Percentiles rank a stretch among this genome's conserved stretches.
phyloP scores from a whole-genome alignment of 148 eudicot species.

The Mesembryanthemum crystallinum region DNA sequence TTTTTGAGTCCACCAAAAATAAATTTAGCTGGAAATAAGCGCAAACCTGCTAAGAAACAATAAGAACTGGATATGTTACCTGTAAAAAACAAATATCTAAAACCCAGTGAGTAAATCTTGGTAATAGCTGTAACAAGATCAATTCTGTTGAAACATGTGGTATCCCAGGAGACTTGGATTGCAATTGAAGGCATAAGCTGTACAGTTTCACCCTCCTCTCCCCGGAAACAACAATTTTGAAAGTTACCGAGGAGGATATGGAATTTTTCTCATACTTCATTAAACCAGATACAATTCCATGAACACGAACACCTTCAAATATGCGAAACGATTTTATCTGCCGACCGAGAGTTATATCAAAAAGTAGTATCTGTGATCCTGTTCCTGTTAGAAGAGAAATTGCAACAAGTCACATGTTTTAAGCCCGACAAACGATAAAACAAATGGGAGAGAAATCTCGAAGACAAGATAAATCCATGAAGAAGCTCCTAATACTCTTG shows the following conservation, averaged over 20 bases:
- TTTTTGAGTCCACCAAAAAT: slow-evolving; percentile 3
- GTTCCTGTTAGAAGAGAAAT: slow-evolving; percentile 44
- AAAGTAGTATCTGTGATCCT: slow-evolving; percentile 74
- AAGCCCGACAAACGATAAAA: no score
- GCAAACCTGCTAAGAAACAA: background rate
- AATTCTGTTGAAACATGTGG: slow-evolving; percentile 21
- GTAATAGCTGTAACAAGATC: slow-evolving; percentile 43
- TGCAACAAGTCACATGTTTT: no score
- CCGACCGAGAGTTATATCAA: slow-evolving; percentile 44
- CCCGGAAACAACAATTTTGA: slow-evolving; percentile 59
- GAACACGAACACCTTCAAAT: slow-evolving; percentile 81
- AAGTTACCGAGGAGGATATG: slow-evolving; percentile 17
- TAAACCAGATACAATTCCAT: slow-evolving; percentile 49
- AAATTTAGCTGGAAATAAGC: slow-evolving; percentile 1
- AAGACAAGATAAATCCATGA: background rate
- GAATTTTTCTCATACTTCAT: slow-evolving; percentile 10
- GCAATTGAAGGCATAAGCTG: slow-evolving; percentile 35
- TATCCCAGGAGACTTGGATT: slow-evolving; percentile 5
- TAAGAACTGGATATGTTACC: slow-evolving; percentile 29
- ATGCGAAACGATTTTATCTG: slow-evolving; percentile 50
- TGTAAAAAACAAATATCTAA: slow-evolving; percentile 70
- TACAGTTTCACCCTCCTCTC: slow-evolving; percentile 77
- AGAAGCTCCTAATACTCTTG: no score
- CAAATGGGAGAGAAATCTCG: no score
- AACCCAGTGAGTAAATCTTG: slow-evolving; percentile 80